Conservation (phyloP, 192 early-diverging fungal species). For the Fimicolochytrium jonesii region DNA sequence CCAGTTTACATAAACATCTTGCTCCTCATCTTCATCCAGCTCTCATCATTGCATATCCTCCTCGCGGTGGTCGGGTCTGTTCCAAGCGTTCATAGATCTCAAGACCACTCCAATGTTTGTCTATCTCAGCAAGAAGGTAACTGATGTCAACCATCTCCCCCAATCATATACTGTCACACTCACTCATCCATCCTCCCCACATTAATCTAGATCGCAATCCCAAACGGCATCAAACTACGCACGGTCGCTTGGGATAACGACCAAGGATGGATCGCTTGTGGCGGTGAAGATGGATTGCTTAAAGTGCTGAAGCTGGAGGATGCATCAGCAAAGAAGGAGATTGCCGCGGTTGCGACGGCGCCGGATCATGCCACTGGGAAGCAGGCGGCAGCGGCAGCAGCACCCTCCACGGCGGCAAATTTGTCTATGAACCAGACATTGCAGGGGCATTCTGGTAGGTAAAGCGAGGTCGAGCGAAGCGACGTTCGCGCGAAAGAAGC, state of each 20-base stretch:
- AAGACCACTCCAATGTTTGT: too few species aligned
- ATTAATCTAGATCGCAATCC: slow-evolving; percentile 51
- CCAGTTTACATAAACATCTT: too few species aligned
- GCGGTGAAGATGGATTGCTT: slow-evolving; percentile 56
- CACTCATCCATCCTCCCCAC: not conserved
- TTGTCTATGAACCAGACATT: slow-evolving; percentile 63
- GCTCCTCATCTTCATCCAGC: too few species aligned
- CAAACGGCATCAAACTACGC: slow-evolving; percentile 49
- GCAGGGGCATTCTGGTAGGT: slow-evolving; percentile 50
- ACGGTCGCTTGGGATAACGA: slow-evolving; percentile 60
- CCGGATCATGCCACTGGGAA: not conserved
- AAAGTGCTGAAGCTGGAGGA: slow-evolving; percentile 58
- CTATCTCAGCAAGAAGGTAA: slow-evolving; percentile 42
- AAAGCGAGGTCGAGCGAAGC: too few species aligned
- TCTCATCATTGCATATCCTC: too few species aligned
- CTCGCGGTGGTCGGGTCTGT: too few species aligned
- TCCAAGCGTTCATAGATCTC: too few species aligned
- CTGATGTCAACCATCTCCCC: not conserved
- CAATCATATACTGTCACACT: not conserved
- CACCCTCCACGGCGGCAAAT: slow-evolving; percentile 42
- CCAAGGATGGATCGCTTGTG: slow-evolving; percentile 62
- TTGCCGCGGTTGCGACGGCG: not conserved
- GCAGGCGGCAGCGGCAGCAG: slow-evolving; percentile 13
- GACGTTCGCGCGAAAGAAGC: too few species aligned
- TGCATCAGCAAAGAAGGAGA: not conserved